Base-by-base conservation (phyloP, 1,284 basidiomycete genomes). In the Puccinia coronata region DNA sequence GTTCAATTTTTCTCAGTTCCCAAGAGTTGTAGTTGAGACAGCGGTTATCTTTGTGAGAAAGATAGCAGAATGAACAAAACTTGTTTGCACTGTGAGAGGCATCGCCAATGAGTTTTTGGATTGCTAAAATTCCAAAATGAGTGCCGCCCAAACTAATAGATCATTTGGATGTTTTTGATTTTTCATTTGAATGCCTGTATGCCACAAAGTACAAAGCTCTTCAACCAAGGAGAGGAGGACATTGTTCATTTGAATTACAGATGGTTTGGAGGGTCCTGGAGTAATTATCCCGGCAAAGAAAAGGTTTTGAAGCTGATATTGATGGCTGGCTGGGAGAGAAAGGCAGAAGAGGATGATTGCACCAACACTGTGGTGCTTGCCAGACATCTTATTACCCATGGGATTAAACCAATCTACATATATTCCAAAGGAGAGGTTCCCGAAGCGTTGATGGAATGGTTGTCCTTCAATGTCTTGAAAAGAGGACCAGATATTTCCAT, bases 361-460 rank as follows among this genome's bases (percentile, higher is more conserved):
- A 16, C 75, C 76, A 43, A 79, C 28, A 41, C 49, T 69, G 28
- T 79, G 69, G 65, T 79, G 76, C 16, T 70, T 79, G 8, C 76
- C 65, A 2, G 65, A 69, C 16, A 70, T 59, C 18, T 79, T 79
- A 31, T 70, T 79, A 0, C 76, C 76, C 31, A 39, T 36, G 12
- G 76, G 76, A 28, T 79, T 79, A 41, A 79, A 79, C 76, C 76
- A 79, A 34, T 79, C 51, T 23, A 79, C 20, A 34, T 69, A 79
- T 1, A 79, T 69, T 70, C 76, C 76, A 70, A 79, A 79, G 1
- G 63, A 78, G 5, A 79, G 23, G 39, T 79, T 79, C 2, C 76
- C 76, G 18, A 70, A 57, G 8, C 34, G 28, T 39, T 39, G 28
- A 51, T 69, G 63, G 47, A 79, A 79, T 43, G 41, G 41, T 14